Conservation (phyloP, 345 rosid genomes). For the Moricandia arvensis region DNA sequence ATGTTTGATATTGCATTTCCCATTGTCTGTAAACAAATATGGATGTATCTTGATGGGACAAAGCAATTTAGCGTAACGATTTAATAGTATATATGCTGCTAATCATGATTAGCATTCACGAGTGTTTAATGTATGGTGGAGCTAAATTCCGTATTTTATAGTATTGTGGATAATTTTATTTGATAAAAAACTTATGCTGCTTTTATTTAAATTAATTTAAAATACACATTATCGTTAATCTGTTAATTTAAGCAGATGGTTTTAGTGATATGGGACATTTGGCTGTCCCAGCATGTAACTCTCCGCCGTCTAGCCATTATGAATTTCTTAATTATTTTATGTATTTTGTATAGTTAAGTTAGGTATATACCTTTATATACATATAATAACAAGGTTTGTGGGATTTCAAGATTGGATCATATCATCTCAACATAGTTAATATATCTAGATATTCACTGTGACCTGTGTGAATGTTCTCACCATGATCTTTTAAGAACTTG, state of each 20-base stretch:
- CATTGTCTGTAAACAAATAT: conserved; percentile 28
- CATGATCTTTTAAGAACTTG: not conserved
- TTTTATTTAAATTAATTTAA: conserved; percentile 3
- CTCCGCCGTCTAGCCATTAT: conserved; percentile 37
- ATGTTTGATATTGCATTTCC: conserved; percentile 20
- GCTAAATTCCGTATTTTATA: conserved; percentile 17
- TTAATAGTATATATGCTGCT: conserved; percentile 10
- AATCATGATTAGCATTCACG: conserved; percentile 35
- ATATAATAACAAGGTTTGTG: conserved; percentile 12
- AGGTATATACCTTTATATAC: conserved; percentile 16
- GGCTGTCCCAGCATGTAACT: conserved; percentile 20
- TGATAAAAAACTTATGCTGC: not conserved
- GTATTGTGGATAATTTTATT: conserved; percentile 7
- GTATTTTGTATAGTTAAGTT: conserved; percentile 16
- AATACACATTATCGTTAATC: not conserved
- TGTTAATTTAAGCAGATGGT: conserved; percentile 3
- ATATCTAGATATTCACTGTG: not conserved
- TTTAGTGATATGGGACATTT: conserved; percentile 1
- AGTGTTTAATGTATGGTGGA: conserved; percentile 32
- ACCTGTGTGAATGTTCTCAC: not conserved
- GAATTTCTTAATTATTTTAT: conserved; percentile 17
- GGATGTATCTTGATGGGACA: conserved; percentile 21
- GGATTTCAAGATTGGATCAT: not conserved
- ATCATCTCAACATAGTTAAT: not conserved
- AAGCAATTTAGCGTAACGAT: conserved; percentile 26